These are phyloP conservation scores for Bipolaris oryzae DNA, from an alignment of 2,329 filamentous ascomycete genomes.

Conservation along the genomic window DNA sequence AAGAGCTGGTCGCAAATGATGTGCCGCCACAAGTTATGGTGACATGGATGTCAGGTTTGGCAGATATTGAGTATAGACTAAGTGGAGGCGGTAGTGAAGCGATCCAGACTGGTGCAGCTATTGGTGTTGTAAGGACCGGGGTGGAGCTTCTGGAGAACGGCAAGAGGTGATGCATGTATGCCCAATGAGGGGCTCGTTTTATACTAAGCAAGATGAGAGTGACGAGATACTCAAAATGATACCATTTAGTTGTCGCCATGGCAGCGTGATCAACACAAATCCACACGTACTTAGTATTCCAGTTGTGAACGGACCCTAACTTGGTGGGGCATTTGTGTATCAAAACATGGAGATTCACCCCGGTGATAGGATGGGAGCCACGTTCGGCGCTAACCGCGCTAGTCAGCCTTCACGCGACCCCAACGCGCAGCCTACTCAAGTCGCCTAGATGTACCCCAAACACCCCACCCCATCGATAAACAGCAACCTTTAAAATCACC, in stretches of 20 bases:
- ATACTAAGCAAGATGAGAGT: not conserved
- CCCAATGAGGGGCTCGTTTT: not conserved
- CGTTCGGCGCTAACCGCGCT: constrained; percentile 18
- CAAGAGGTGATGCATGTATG: constrained; percentile 23
- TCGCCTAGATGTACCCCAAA: constrained; percentile 6
- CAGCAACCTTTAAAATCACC: not conserved
- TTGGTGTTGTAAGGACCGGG: constrained; percentile 85
- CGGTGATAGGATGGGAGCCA: constrained; percentile 12
- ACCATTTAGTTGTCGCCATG: constrained; percentile 9
- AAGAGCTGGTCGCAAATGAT: constrained; percentile 81
- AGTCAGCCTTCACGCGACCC: constrained; percentile 16
- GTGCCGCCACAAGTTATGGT: constrained; percentile 88
- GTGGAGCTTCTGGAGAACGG: constrained; percentile 68
- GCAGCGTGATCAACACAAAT: not conserved
- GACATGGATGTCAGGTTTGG: constrained; percentile 87
- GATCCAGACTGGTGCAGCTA: constrained; percentile 90
- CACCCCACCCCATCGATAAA: constrained; percentile 11
- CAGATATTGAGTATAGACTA: constrained; percentile 90
- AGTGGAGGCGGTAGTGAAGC: constrained; percentile 85
- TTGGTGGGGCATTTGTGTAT: constrained; percentile 8
- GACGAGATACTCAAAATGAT: constrained; percentile 12
- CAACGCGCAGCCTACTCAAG: constrained; percentile 15
- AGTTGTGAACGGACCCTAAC: not conserved
- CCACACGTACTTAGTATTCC: not conserved
- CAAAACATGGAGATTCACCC: constrained; percentile 6